Evolutionary conservation across 208 protist genomes (phyloP), one percentile per base, ranked within the genome.

Genomic region (Porcisia hertigi): DNA sequence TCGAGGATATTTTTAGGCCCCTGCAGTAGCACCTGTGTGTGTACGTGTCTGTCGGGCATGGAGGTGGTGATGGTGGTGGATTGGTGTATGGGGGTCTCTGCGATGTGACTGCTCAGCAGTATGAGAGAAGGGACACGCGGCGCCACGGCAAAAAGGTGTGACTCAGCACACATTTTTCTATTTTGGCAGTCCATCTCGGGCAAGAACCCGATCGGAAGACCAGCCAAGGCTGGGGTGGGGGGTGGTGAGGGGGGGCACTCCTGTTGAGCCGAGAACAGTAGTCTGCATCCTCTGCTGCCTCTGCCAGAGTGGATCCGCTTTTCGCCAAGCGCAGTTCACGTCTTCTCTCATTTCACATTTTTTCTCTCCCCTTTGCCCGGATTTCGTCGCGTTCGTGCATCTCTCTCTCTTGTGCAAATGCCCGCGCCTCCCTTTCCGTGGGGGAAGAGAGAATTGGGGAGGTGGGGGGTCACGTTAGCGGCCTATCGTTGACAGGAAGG

Each of bases 1-100:
- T 94, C 45, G 86, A 94, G 67, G 90, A 94, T n/a, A 73, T 96
- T 2, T 94, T 94, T 69, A 82, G 69, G 62, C 63, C 79, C 0
- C 81, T 88, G 16, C 72, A 81, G 53, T 80, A 39, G 59, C 66
- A 34, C 36, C 20, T 47, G 23, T 53, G 43, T 30, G 41, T 23
- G 43, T 69, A 43, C 52, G 41, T 47, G 7, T 39, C 39, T 36
- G 0, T 11, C 57, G 25, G 25, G n/a, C 9, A 62, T 14, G 30
- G 66, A 5, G 25, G 23, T 30, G 57, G 54, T 25, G 54, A 25
- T 16, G 54, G 20, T 30, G 54, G 54, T 16, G 54, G 25, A 3
- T 3, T 11, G 57, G 57, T 36, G 20, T 23, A 16, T 30, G 41
- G 16, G 12, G 36, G 4, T 30, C 20, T 39, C 6, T 6, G 59